Conservation (phyloP, 1,284 basidiomycete genomes). For the Pyrrhoderma noxium region DNA sequence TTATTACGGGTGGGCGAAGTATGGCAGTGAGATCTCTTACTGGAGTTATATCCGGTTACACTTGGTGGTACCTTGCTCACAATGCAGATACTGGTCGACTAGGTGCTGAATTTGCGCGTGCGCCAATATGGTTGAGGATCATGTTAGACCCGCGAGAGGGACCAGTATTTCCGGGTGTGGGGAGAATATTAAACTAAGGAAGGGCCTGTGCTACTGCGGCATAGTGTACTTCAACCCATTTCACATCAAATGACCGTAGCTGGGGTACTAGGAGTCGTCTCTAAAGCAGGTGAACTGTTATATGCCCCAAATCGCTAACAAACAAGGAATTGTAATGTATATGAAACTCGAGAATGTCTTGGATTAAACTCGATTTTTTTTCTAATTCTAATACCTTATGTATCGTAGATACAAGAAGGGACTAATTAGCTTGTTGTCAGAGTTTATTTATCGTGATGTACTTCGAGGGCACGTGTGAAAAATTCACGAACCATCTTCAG, state of each 20-base stretch:
- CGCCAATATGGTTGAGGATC: conserved; percentile 18
- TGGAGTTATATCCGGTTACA: conserved; percentile 69
- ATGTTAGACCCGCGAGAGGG: conserved; percentile 29
- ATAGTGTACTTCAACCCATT: conserved; percentile 7
- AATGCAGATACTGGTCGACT: conserved; percentile 22
- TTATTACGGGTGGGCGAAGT: conserved; percentile 54
- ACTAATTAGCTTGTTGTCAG: too few species aligned
- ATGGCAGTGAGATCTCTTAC: conserved; percentile 54
- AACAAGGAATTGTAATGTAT: too few species aligned
- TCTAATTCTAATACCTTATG: too few species aligned
- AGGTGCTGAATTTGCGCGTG: conserved; percentile 29
- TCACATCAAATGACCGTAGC: conserved; percentile 24
- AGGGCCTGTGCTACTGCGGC: conserved; percentile 25
- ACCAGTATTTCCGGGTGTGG: conserved; percentile 15
- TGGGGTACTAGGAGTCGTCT: conserved; percentile 43
- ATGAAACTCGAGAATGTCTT: too few species aligned
- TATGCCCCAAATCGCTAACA: too few species aligned
- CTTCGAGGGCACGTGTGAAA: too few species aligned
- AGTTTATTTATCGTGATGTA: too few species aligned
- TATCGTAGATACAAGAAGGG: too few species aligned
- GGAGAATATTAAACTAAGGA: conserved; percentile 21
- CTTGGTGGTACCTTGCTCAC: conserved; percentile 72
- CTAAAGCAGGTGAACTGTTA: conserved; percentile 22
- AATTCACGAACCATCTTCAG: too few species aligned
- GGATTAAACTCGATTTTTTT: too few species aligned